These are phyloP conservation scores for Boletus coccyginus DNA, from an alignment of 768 basidiomycete species.

Conservation along the genomic window DNA sequence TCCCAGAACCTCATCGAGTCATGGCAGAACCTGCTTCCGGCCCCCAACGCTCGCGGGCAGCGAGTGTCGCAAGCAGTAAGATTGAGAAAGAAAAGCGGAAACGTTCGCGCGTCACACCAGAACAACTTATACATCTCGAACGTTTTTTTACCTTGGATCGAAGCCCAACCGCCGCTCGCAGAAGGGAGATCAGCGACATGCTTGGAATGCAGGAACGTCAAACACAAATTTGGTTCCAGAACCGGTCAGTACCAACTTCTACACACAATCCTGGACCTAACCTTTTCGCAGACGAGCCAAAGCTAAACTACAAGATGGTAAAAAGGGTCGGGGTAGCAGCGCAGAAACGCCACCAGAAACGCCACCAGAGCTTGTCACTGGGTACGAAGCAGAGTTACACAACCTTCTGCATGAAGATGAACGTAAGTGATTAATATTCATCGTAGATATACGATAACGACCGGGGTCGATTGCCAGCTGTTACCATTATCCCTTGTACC, in stretches of 20 bases:
- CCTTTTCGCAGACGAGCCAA: constrained; percentile 65
- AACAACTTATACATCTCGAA: constrained; percentile 76
- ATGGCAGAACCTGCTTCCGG: constrained; percentile 35
- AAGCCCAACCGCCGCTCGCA: constrained; percentile 66
- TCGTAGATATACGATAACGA: neutral
- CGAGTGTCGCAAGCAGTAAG: constrained; percentile 25
- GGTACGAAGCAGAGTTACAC: constrained; percentile 59
- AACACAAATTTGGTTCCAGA: constrained; percentile 90
- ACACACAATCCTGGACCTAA: neutral
- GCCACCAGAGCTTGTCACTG: constrained; percentile 50
- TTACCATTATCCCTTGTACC: constrained; percentile 73
- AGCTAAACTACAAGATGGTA: constrained; percentile 68
- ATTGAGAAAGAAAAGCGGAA: constrained; percentile 60
- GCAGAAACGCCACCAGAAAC: constrained; percentile 43
- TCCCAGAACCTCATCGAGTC: constrained; percentile 15
- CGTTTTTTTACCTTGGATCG: constrained; percentile 64
- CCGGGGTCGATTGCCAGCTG: constrained; percentile 40
- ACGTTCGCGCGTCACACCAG: constrained; percentile 74
- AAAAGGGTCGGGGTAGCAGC: constrained; percentile 38
- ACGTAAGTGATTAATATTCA: constrained; percentile 45
- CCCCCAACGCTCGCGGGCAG: constrained; percentile 35
- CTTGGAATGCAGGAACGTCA: constrained; percentile 85
- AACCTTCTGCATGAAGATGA: constrained; percentile 72
- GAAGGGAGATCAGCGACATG: constrained; percentile 70
- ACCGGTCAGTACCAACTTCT: constrained; percentile 42